Conservation (phyloP, 2,329 filamentous ascomycete species). For the Ceratocystis eucalypticola region DNA sequence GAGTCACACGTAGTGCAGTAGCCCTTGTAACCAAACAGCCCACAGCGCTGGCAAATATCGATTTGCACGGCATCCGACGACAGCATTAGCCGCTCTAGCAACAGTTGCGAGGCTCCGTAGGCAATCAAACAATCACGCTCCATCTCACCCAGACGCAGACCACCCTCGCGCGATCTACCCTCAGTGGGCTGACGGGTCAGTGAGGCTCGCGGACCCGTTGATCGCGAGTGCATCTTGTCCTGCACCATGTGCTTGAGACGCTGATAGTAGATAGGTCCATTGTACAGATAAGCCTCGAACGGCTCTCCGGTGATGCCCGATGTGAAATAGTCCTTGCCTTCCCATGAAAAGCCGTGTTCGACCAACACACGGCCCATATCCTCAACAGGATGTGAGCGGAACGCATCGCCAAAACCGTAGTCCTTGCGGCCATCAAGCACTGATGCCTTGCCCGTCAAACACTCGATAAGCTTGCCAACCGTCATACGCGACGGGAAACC, state of each 20-base stretch:
- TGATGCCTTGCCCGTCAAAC: constrained; percentile 85
- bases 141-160: constrained; percentile 92
- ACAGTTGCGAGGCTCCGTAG: constrained; percentile 83
- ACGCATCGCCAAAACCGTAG: constrained; percentile 67
- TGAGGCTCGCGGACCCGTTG: constrained; percentile 78
- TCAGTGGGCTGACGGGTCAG: constrained; percentile 92
- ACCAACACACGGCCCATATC: constrained; percentile 80
- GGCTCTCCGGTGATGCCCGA: constrained; percentile 90
- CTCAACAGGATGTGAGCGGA: constrained; percentile 74
- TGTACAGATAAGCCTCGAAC: constrained; percentile 92
- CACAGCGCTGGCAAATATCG: constrained; percentile 87
- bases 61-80: constrained; percentile 81
- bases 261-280: constrained; percentile 98
- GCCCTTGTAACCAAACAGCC: constrained; percentile 86
- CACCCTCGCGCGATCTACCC: constrained; percentile 82
- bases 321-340: constrained; percentile 93
- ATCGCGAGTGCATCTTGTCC: constrained; percentile 97
- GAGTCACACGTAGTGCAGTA: constrained; percentile 91
- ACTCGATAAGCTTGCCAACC: constrained; percentile 92
- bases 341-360: constrained; percentile 83
- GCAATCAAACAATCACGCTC: constrained; percentile 96
- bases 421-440: constrained; percentile 73
- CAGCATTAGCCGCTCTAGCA: constrained; percentile 89
- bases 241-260: constrained; percentile 99
- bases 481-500: constrained; percentile 99